Conservation (phyloP, 1,284 basidiomycete species). For the Tylopilus orsonianus region DNA sequence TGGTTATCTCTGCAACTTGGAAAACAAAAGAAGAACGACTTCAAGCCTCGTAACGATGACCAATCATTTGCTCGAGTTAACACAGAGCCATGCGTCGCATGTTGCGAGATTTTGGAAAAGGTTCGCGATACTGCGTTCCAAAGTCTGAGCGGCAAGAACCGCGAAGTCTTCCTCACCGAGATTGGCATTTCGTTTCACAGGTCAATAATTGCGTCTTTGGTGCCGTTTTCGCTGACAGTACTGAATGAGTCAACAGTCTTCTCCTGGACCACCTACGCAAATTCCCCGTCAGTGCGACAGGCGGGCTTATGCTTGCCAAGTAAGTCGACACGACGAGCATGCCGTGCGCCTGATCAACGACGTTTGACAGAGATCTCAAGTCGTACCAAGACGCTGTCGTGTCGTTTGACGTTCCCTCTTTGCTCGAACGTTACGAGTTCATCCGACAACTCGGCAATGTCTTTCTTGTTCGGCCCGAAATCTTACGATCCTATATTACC, state of each 20-base stretch:
- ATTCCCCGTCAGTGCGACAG: slow-evolving; percentile 95
- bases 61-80: slow-evolving; percentile 92
- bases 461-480: slow-evolving; percentile 93
- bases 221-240: neutral
- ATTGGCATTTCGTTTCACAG: slow-evolving; percentile 93
- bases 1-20: slow-evolving; percentile 76
- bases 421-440: slow-evolving; percentile 97
- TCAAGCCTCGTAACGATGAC: slow-evolving; percentile 96
- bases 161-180: slow-evolving; percentile 90
- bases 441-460: slow-evolving; percentile 96
- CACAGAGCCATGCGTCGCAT: slow-evolving; percentile 91
- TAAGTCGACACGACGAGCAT: slow-evolving; percentile 39
- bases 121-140: slow-evolving; percentile 74
- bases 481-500: slow-evolving; percentile 89
- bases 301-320: slow-evolving; percentile 98
- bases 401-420: slow-evolving; percentile 77
- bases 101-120: slow-evolving; percentile 83
- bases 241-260: slow-evolving; percentile 50
- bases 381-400: slow-evolving; percentile 92
- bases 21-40: slow-evolving; percentile 96
- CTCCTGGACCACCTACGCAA: slow-evolving; percentile 94
- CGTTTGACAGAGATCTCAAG: slow-evolving; percentile 78
- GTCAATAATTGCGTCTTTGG: slow-evolving; percentile 40
- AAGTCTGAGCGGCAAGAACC: slow-evolving; percentile 87
- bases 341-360: slow-evolving; percentile 3